These are phyloP conservation scores for Venturiaceae sp. DNA, from an alignment of 2,329 filamentous ascomycete genomes.

Conservation along the genomic window DNA sequence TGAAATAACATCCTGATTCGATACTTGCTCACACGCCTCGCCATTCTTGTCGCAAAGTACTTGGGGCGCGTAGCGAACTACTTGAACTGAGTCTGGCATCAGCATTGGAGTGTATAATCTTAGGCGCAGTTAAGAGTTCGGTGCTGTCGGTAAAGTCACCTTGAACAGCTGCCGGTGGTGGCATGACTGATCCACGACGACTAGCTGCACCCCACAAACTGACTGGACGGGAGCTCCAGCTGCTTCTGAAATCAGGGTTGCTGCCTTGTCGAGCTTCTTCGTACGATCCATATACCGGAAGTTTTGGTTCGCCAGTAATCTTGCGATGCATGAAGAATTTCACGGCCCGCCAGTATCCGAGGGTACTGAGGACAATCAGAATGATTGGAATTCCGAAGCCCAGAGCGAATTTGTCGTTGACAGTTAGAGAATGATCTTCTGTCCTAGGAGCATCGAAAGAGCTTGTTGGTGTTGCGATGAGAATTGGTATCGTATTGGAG, in stretches of 20 bases:
- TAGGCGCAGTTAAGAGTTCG: background rate
- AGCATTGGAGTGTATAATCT: background rate
- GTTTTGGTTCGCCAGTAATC: background rate
- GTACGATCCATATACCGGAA: background rate
- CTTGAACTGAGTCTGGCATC: background rate
- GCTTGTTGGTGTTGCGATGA: slow-evolving; percentile 1
- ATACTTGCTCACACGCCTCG: background rate
- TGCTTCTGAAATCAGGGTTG: background rate
- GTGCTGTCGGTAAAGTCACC: background rate
- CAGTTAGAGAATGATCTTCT: background rate
- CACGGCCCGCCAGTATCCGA: slow-evolving; percentile 4
- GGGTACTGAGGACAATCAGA: background rate
- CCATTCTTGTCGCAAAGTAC: slow-evolving; percentile 2
- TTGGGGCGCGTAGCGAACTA: background rate
- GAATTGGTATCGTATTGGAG: background rate
- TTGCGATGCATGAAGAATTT: slow-evolving; percentile 4
- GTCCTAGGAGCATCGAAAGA: slow-evolving; percentile 1
- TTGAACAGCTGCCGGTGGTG: background rate
- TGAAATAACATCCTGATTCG: background rate
- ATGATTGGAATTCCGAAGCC: slow-evolving; percentile 1
- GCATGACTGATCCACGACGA: background rate
- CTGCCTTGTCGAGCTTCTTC: background rate
- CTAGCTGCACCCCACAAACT: slow-evolving; percentile 6
- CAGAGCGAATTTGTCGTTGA: slow-evolving; percentile 2
- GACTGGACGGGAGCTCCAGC: background rate